These are phyloP conservation scores for Tetrahymena borealis DNA, from an alignment of 73 alveolate species.

Conservation along the genomic window DNA sequence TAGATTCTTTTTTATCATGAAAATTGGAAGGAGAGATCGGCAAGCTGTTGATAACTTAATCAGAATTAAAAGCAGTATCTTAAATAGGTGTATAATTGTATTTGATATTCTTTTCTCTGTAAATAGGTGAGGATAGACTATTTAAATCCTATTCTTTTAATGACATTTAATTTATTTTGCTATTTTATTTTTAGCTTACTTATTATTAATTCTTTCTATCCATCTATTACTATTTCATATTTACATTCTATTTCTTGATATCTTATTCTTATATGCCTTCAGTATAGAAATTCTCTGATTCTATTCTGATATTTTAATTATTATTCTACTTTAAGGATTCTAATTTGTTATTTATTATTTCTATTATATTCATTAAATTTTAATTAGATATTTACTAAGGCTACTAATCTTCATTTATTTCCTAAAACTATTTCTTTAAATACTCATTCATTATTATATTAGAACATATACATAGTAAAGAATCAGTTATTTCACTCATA, in stretches of 20 bases:
- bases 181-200: not conserved
- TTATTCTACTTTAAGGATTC: not conserved
- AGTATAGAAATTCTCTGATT: not conserved
- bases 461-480: not conserved
- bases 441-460: not conserved
- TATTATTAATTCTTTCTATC: not conserved
- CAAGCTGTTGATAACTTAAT: not conserved
- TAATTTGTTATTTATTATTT: not conserved
- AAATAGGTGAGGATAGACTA: not conserved
- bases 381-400: not conserved
- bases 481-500: not conserved
- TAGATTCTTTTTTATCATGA: no score
- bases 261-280: not conserved
- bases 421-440: not conserved
- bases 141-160: not conserved
- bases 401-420: not conserved
- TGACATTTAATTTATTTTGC: not conserved
- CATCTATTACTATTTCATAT: not conserved
- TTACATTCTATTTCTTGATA: not conserved
- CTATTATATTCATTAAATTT: not conserved
- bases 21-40: not conserved
- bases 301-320: not conserved
- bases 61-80: not conserved
- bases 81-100: not conserved
- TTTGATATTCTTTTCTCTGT: not conserved